A percentile compares a stretch with the other conserved stretches of the same genome.
These are phyloP conservation scores for Ceratobasidium sp. DNA, from an alignment of 1,284 basidiomycete species.

Conservation along the genomic window DNA sequence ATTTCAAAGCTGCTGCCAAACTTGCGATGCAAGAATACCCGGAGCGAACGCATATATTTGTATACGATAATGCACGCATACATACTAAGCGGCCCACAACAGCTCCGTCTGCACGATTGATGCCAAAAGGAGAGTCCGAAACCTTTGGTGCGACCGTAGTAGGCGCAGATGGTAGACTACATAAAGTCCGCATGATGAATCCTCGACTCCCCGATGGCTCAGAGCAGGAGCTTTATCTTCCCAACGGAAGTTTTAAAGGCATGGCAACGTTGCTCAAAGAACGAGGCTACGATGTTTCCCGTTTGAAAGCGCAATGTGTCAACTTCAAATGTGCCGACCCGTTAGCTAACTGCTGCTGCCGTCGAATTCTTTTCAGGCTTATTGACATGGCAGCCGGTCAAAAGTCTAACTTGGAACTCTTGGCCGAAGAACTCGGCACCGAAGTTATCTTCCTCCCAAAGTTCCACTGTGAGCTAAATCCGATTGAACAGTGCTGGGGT, in stretches of 20 bases:
- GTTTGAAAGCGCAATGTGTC: not conserved
- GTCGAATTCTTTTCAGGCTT: not conserved
- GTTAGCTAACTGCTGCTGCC: not conserved
- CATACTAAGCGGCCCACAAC: conserved; percentile 52
- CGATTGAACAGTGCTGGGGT: conserved; percentile 52
- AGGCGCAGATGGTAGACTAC: not conserved
- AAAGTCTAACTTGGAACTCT: conserved; percentile 46
- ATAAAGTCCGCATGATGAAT: conserved; percentile 45
- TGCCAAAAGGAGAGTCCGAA: conserved; percentile 47
- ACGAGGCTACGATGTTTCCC: not conserved
- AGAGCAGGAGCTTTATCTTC: conserved; percentile 51
- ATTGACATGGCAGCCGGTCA: not conserved
- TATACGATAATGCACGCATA: conserved; percentile 53
- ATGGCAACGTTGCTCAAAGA: conserved; percentile 5
- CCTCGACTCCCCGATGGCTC: conserved; percentile 46
- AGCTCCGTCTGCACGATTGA: conserved; percentile 50
- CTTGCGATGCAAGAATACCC: conserved; percentile 50
- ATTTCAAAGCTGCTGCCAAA: conserved; percentile 49
- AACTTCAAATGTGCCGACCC: not conserved
- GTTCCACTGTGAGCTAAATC: conserved; percentile 52
- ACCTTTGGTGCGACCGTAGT: not conserved
- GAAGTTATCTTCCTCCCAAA: conserved; percentile 48
- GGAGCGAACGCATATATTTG: conserved; percentile 48
- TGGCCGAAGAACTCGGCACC: conserved; percentile 45
- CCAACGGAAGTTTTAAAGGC: conserved; percentile 34